Evolutionary conservation across 345 rosid species (phyloP), one percentile per base, ranked within the genome.

Genomic region (Eucalyptus leucophloia): DNA sequence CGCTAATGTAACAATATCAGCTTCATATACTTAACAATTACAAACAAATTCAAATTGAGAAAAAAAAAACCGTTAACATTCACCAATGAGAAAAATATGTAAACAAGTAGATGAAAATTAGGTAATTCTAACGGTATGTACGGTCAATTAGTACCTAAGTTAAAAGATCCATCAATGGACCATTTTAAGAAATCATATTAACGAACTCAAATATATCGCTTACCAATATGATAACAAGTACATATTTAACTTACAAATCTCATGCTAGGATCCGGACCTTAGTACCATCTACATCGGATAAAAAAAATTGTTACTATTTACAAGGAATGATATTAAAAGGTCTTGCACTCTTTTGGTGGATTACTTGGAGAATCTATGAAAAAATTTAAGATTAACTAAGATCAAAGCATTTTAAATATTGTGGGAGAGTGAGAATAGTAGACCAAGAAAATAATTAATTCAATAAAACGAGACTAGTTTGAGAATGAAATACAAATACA

Each of bases 1-100:
- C 7, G 0, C 51, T 49, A 14, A 49, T 49, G 51, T 0, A 0
- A 49, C 51, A 49, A 49, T 49, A 49, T 49, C 51, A 0, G 17
- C 51, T 14, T 49, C 51, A 49, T 49, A 49, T 49, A 49, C 17
- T 49, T 49, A 49, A 49, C 51, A 49, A 49, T 49, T 2, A 49
- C 3, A 3, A 49, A 49, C 17, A 49, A 49, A 49, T 49, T 49
- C 7, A 49, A 49, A 49, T 49, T 49, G 51, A 14, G 17, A 49
- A 49, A 49, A 49, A 13, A 62, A 28, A 5, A 60, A 12, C 32
- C 9, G 4, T 60, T 60, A 28, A 60, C 69, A 2, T 4, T 6
- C 4, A 3, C 69, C 34, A 60, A 60, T 4, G 0, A 60, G 8
- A 28, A 28, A 60, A 30, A 60, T 24, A 26, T 60, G 7, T 12